These are phyloP conservation scores for Alternaria sp. DNA, from an alignment of 2,329 filamentous ascomycete genomes.

Conservation along the genomic window DNA sequence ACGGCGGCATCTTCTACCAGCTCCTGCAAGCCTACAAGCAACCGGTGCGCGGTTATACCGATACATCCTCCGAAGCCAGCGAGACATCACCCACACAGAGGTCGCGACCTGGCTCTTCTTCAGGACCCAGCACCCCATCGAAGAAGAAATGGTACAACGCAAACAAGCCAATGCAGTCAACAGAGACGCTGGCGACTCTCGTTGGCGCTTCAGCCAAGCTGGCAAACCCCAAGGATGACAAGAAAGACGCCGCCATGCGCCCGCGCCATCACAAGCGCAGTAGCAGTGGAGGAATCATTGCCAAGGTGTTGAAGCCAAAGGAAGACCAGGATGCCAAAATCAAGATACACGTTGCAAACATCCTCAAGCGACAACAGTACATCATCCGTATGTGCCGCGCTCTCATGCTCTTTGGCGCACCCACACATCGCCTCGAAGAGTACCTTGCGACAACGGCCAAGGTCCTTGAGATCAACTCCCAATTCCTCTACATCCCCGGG, in stretches of 20 bases:
- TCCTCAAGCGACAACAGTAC: constrained; percentile 80
- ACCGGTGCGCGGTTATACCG: constrained; percentile 20
- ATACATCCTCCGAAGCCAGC: constrained; percentile 23
- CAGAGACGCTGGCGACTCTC: constrained; percentile 39
- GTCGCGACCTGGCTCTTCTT: constrained; percentile 21
- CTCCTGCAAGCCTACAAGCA: constrained; percentile 41
- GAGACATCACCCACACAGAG: constrained; percentile 19
- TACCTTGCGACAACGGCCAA: constrained; percentile 87
- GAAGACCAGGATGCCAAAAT: constrained; percentile 61
- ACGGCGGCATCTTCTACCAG: constrained; percentile 42
- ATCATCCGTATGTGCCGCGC: constrained; percentile 84
- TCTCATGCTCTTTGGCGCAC: constrained; percentile 87
- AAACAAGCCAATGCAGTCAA: constrained; percentile 33
- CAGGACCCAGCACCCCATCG: constrained; percentile 33
- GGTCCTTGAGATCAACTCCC: constrained; percentile 82
- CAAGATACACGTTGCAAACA: constrained; percentile 67
- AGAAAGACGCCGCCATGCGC: constrained; percentile 17
- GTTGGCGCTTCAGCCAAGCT: constrained; percentile 38
- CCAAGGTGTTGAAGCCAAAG: constrained; percentile 37
- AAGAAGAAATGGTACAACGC: constrained; percentile 41
- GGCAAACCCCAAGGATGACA: constrained; percentile 35
- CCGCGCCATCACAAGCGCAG: constrained; percentile 30
- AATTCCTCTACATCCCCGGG: constrained; percentile 87
- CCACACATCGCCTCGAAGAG: constrained; percentile 88
- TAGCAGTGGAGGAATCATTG: constrained; percentile 29